A percentile compares a stretch with the other conserved stretches of the same genome.
Evolutionary conservation across 2,329 filamentous ascomycete genomes (phyloP).

Genomic region (Metarhizium sp.): DNA sequence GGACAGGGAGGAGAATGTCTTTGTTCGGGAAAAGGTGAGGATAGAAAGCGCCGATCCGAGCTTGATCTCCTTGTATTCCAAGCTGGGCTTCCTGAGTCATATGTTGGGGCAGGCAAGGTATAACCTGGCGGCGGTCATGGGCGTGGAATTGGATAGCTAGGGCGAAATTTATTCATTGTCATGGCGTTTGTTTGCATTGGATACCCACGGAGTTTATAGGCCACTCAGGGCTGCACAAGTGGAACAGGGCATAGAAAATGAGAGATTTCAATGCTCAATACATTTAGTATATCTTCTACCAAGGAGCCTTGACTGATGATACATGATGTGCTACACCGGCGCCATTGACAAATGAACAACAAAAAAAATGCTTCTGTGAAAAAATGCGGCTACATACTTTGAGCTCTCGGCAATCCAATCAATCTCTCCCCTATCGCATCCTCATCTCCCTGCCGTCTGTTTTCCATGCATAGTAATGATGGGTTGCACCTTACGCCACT

Average conservation of each 20-base stretch:
- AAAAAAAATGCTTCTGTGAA: slow-evolving; percentile 1
- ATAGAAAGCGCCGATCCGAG: slow-evolving; percentile 86
- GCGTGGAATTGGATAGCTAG: slow-evolving; percentile 29
- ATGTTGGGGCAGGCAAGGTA: slow-evolving; percentile 59
- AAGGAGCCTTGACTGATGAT: slow-evolving; percentile 1
- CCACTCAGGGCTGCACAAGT: background rate
- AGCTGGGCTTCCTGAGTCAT: slow-evolving; percentile 69
- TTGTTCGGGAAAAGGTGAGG: slow-evolving; percentile 79
- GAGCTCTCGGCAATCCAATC: background rate
- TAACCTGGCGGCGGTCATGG: slow-evolving; percentile 73
- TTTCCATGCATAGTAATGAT: background rate
- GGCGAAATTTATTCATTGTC: background rate
- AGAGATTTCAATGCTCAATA: slow-evolving; percentile 5
- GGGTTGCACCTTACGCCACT: slow-evolving; percentile 49
- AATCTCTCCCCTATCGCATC: background rate
- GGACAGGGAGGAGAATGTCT: slow-evolving; percentile 48
- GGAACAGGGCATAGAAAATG: background rate
- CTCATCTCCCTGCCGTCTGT: background rate
- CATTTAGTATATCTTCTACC: slow-evolving; percentile 1
- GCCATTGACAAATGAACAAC: slow-evolving; percentile 5
- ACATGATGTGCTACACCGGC: slow-evolving; percentile 2
- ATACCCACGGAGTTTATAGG: slow-evolving; percentile 3
- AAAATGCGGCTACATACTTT: background rate
- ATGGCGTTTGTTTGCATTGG: slow-evolving; percentile 7
- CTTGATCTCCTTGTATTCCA: slow-evolving; percentile 72